Percentiles rank a stretch among this genome's conserved stretches.
phyloP scores from a whole-genome alignment of 768 basidiomycete species.

The Boletus reticuloceps region DNA sequence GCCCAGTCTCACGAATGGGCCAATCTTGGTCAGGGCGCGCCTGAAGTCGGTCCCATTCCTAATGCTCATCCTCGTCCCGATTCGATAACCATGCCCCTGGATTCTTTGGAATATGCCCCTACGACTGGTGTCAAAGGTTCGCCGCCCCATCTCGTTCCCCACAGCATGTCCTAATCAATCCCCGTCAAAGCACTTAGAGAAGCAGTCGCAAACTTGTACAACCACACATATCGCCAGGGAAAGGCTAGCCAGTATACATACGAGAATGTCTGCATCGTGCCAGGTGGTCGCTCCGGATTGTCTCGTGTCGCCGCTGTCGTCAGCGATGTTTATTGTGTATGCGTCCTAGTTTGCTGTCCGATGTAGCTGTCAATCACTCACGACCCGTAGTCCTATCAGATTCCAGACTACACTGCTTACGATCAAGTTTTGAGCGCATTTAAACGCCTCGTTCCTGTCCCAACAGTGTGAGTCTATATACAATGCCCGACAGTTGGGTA shows the following conservation, averaged over 20 bases:
- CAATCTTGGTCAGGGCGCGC: slow-evolving; percentile 90
- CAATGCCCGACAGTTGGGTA: neutral
- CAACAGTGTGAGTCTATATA: slow-evolving; percentile 66
- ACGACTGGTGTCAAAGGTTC: slow-evolving; percentile 87
- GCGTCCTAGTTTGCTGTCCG: slow-evolving; percentile 10
- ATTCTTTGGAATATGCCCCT: slow-evolving; percentile 87
- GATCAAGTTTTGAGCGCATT: slow-evolving; percentile 84
- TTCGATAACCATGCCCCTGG: slow-evolving; percentile 61
- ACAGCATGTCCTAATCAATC: slow-evolving; percentile 1
- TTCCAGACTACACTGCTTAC: slow-evolving; percentile 90
- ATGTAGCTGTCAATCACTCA: neutral
- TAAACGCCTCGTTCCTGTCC: slow-evolving; percentile 86
- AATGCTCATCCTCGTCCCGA: slow-evolving; percentile 65
- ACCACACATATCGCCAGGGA: slow-evolving; percentile 78
- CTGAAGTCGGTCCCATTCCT: slow-evolving; percentile 84
- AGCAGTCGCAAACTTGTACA: slow-evolving; percentile 89
- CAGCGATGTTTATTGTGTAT: slow-evolving; percentile 81
- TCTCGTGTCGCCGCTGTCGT: slow-evolving; percentile 91
- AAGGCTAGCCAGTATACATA: slow-evolving; percentile 84
- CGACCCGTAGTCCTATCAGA: slow-evolving; percentile 67
- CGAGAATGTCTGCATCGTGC: slow-evolving; percentile 94
- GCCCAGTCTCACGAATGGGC: slow-evolving; percentile 78
- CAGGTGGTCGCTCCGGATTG: slow-evolving; percentile 88
- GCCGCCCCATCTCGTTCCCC: slow-evolving; percentile 7
- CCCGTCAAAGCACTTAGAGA: slow-evolving; percentile 63